Percentiles rank a stretch among this genome's conserved stretches.
Conservation (phyloP, 345 rosid genomes). For the Reutealis trisperma region DNA sequence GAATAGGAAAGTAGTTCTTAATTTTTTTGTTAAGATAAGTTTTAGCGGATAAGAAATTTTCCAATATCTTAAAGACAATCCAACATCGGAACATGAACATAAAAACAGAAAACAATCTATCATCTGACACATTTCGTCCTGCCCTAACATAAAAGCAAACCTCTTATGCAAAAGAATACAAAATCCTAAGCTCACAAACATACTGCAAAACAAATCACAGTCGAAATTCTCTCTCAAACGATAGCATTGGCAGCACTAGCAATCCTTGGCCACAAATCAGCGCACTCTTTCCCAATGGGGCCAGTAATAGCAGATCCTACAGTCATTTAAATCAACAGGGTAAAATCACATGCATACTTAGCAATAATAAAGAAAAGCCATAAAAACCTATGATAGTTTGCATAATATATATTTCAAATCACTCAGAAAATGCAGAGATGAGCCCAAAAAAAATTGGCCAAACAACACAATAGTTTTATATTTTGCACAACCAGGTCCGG, state of each 20-base stretch:
- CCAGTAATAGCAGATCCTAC: constrained; percentile 91
- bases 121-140: neutral
- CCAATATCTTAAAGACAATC: no score
- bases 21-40: no score
- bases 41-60: no score
- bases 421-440: no score
- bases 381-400: no score
- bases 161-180: neutral
- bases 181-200: neutral
- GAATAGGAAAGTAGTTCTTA: no score
- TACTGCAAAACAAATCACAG: neutral
- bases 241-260: constrained; percentile 74
- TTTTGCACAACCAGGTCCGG: no score
- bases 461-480: no score
- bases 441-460: no score
- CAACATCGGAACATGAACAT: neutral
- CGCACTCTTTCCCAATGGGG: constrained; percentile 91
- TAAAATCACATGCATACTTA: neutral
- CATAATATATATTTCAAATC: no score
- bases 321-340: neutral
- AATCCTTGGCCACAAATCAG: constrained; percentile 92
- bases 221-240: constrained; percentile 3
- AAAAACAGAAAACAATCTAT: neutral
- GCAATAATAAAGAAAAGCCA: neutral
- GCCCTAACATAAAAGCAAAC: neutral